A percentile compares a stretch with the other conserved stretches of the same genome.
These are phyloP conservation scores for Leccinum subspadiceum DNA, from an alignment of 1,284 basidiomycete species.

Conservation along the genomic window DNA sequence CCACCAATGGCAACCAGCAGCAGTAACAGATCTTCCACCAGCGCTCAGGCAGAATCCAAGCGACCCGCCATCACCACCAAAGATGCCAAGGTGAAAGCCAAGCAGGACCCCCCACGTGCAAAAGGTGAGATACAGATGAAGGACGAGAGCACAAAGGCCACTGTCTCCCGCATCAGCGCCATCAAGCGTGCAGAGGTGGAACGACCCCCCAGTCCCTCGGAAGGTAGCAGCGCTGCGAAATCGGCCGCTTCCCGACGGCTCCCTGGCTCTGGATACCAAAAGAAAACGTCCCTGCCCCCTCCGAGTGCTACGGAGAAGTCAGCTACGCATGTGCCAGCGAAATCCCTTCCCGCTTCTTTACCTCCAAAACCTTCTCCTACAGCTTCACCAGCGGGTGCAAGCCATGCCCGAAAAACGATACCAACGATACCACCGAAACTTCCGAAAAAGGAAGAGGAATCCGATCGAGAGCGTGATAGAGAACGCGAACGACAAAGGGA, in stretches of 20 bases:
- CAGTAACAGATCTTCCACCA: conserved; percentile 23
- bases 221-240: conserved; percentile 14
- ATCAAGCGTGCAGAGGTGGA: conserved; percentile 34
- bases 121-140: conserved; percentile 51
- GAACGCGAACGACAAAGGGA: conserved; percentile 23
- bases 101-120: conserved; percentile 38
- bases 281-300: conserved; percentile 27
- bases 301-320: conserved; percentile 12
- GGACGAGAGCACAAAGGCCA: conserved; percentile 46
- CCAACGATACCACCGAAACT: conserved; percentile 23
- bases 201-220: conserved; percentile 15
- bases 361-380: conserved; percentile 32
- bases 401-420: conserved; percentile 26
- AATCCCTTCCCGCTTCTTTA: conserved; percentile 23
- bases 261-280: conserved; percentile 52
- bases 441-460: conserved; percentile 26
- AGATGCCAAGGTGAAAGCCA: conserved; percentile 45
- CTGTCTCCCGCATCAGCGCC: conserved; percentile 17
- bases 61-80: conserved; percentile 41
- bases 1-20: conserved; percentile 17
- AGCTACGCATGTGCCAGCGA: conserved; percentile 16
- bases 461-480: conserved; percentile 29
- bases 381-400: conserved; percentile 24
- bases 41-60: conserved; percentile 36
- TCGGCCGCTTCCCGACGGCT: conserved; percentile 30